Percentiles rank a stretch among this genome's conserved stretches.
phyloP scores from a whole-genome alignment of 257 asterid genomes.

The Solanum virginianum region DNA sequence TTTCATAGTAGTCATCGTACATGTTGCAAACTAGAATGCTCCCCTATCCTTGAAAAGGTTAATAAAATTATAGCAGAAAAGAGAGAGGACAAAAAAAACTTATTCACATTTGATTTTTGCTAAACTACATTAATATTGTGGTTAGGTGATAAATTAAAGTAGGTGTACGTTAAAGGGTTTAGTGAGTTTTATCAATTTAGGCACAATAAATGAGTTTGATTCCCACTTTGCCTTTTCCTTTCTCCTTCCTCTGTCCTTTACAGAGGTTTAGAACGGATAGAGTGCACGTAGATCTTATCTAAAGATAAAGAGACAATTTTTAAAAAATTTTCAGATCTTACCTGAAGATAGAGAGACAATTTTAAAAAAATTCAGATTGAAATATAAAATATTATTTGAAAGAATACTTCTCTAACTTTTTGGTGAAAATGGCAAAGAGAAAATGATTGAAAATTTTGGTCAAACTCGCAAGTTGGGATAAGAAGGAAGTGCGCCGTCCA shows the following conservation, averaged over 20 bases:
- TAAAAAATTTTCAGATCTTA: no score
- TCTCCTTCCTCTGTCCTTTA: neutral
- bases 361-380: no score
- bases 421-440: neutral
- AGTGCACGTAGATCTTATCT: no score
- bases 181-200: neutral
- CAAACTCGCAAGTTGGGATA: neutral
- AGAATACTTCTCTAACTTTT: no score
- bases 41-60: neutral
- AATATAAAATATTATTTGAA: no score
- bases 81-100: neutral
- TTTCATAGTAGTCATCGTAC: neutral
- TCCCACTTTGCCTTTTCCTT: neutral
- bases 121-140: neutral
- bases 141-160: neutral
- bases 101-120: neutral
- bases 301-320: no score
- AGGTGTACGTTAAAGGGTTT: neutral
- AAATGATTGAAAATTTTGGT: neutral
- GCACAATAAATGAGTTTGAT: neutral
- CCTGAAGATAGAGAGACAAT: no score
- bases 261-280: rapidly evolving
- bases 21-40: neutral
- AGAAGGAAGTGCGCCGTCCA: neutral
- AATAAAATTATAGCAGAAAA: neutral